Evolutionary conservation across 495 filamentous ascomycete genomes (phyloP).

Genomic region (Darksidea phi): DNA sequence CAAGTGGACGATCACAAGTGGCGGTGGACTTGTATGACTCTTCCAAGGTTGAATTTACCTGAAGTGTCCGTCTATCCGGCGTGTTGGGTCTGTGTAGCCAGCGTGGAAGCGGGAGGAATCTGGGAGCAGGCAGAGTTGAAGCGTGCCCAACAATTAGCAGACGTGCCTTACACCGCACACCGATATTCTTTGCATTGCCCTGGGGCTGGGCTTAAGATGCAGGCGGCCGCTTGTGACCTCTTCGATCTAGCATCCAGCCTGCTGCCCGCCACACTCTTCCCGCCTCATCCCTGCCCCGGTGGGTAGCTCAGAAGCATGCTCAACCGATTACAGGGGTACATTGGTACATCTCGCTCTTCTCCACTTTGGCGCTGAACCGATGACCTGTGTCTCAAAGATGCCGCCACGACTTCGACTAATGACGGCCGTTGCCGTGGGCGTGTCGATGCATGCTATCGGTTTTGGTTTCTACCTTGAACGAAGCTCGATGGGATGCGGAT

Average conservation of each 20-base stretch:
- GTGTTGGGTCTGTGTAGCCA: slow-evolving; percentile 13
- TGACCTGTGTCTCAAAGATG: slow-evolving; percentile 21
- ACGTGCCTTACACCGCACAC: too few species aligned
- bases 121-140: too few species aligned
- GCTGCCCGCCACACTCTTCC: too few species aligned
- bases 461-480: slow-evolving; percentile 9
- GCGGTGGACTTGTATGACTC: slow-evolving; percentile 10
- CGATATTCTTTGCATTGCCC: too few species aligned
- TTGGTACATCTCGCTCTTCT: not conserved
- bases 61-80: slow-evolving; percentile 12
- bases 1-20: not conserved
- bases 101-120: slow-evolving; percentile 15
- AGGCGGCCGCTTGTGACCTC: too few species aligned
- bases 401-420: slow-evolving; percentile 7
- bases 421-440: not conserved
- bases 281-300: too few species aligned
- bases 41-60: slow-evolving; percentile 9
- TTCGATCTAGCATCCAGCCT: too few species aligned
- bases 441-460: not conserved
- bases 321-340: not conserved
- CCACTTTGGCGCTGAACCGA: slow-evolving; percentile 7
- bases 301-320: slow-evolving; percentile 3
- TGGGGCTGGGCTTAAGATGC: too few species aligned
- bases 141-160: too few species aligned
- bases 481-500: not conserved